Evolutionary conservation across 805 yeast species (phyloP).

Genomic region (Ogataea glucozyma): DNA sequence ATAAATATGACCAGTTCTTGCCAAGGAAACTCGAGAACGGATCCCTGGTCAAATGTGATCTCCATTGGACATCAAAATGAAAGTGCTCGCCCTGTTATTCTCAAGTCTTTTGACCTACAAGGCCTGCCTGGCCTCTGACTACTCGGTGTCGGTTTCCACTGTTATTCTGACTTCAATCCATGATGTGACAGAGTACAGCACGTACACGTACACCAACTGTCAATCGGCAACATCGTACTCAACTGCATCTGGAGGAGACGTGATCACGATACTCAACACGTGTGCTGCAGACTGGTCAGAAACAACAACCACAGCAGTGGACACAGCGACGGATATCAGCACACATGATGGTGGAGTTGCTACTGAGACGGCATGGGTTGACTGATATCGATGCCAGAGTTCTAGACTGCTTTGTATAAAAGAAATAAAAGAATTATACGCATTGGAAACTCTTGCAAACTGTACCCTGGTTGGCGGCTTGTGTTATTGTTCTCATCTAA

Average conservation of each 20-base stretch:
- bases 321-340: conserved; percentile 2
- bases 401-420: neutral
- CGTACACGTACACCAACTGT: conserved; percentile 7
- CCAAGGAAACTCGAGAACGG: neutral
- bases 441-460: no score
- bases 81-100: neutral
- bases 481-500: no score
- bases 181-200: conserved; percentile 15
- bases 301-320: conserved; percentile 7
- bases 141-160: conserved; percentile 9
- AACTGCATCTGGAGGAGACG: conserved; percentile 6
- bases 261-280: conserved; percentile 16
- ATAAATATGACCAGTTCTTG: conserved; percentile 1
- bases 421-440: no score
- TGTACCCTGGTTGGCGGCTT: no score
- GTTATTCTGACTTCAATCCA: conserved; percentile 7
- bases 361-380: conserved; percentile 14
- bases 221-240: conserved; percentile 7
- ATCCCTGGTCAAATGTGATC: no score
- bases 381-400: neutral
- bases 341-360: conserved; percentile 7
- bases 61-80: no score
- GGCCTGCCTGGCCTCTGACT: conserved; percentile 3
- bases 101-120: neutral
- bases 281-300: conserved; percentile 23